Base-by-base conservation (phyloP, 176 grass and related monocot species). In the Saccharum spontaneum region DNA sequence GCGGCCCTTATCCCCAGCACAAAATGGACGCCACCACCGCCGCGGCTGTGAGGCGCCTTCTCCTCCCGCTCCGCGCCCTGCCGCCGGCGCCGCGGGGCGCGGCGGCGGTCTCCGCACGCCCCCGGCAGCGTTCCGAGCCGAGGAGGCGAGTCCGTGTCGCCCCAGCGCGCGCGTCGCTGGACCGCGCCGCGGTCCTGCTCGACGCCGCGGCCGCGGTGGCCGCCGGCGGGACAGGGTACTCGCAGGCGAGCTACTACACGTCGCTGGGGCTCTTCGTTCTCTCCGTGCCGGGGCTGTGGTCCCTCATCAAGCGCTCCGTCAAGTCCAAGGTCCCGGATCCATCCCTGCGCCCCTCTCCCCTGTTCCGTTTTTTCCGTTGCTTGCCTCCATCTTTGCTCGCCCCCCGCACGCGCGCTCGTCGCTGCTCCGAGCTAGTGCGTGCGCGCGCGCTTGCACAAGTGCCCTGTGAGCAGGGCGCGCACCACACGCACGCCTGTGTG, bases 251-350 rank as follows among this genome's bases (percentile, higher is more conserved):
- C 89, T 98, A 98, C 88, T 98, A 95, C 81, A 98, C 96, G 6
- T 98, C 96, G 9, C 82, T 98, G 74, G 96, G 96, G 46, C 93
- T 98, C 33, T 98, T 98, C 78, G 96, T 98, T n/a, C 94, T 98
- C 34, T 98, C 96, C 8, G 96, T 98, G 1, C 96, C 96, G 40
- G 96, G 96, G 9, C 74, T 98, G 46, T 98, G 96, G 96, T 98
- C 96, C 22, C 96, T 98, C 69, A 98, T 98, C 67, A 98, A 98
- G 78, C 96, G 93, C 88, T 98, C 96, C 52, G 96, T 98, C 86
- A 98, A 98, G 83, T 98, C 96, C 82, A 98, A 98, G 96, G 96
- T 98, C 10, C 7, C 24, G 7, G 2, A 39, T 1, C 61, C 61
- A 33, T 31, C 17, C 55, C 82, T 75, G 31, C 38, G 1, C 15